A percentile compares a stretch with the other conserved stretches of the same genome.
Evolutionary conservation across 306 rosid genomes (phyloP).

Genomic region (Lablab purpureus): DNA sequence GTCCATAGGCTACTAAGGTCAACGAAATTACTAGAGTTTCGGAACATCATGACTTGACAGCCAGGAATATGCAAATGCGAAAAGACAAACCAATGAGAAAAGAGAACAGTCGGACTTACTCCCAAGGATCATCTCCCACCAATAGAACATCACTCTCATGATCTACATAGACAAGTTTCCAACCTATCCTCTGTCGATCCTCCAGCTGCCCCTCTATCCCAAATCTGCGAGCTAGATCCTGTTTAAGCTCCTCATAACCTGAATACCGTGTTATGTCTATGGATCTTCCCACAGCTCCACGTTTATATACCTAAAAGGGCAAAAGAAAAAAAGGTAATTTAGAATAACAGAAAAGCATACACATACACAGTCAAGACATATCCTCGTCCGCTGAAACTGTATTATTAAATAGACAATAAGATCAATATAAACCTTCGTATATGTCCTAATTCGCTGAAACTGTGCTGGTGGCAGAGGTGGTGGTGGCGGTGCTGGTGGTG

Average conservation of each 20-base stretch:
- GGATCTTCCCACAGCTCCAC: constrained; percentile 99
- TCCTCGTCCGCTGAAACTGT: neutral
- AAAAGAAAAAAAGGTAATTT: constrained; percentile 39
- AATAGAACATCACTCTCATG: constrained; percentile 90
- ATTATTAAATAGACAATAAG: neutral
- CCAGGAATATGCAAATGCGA: constrained; percentile 12
- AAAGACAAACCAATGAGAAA: constrained; percentile 26
- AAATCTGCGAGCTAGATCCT: constrained; percentile 89
- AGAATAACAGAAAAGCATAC: constrained; percentile 1
- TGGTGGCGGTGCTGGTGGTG: constrained; percentile 69
- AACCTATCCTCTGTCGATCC: constrained; percentile 85
- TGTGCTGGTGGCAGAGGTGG: constrained; percentile 73
- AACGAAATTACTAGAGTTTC: neutral
- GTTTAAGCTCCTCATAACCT: constrained; percentile 88
- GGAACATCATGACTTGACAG: neutral
- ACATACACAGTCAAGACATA: neutral
- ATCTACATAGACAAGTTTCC: constrained; percentile 98
- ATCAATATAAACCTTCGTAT: constrained; percentile 77
- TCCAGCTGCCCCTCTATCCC: constrained; percentile 97
- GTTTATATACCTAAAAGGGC: constrained; percentile 78
- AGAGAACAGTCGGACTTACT: constrained; percentile 60
- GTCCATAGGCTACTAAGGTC: constrained; percentile 1
- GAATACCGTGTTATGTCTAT: constrained; percentile 87
- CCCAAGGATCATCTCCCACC: constrained; percentile 99
- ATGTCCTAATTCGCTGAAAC: constrained; percentile 89